A percentile compares a stretch with the other conserved stretches of the same genome.
Conservation (phyloP, 2,329 filamentous ascomycete species). For the Fusarium mangiferae region DNA sequence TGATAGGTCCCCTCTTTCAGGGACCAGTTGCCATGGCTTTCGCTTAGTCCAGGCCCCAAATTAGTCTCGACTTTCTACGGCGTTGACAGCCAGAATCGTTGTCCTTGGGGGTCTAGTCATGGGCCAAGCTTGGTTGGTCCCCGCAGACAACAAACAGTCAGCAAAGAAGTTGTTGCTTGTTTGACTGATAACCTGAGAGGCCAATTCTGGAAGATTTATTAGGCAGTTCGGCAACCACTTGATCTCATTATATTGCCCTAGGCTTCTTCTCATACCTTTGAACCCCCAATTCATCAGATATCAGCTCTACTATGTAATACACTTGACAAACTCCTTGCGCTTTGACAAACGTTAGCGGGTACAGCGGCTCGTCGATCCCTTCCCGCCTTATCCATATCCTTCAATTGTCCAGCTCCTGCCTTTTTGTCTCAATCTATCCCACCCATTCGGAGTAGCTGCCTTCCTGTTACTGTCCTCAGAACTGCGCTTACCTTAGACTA, state of each 20-base stretch:
- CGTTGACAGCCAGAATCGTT: background rate
- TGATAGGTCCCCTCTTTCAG: background rate
- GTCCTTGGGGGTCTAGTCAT: conserved; percentile 11
- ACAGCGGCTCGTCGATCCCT: conserved; percentile 33
- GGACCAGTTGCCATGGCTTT: background rate
- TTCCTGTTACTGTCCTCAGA: background rate
- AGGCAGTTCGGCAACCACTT: background rate
- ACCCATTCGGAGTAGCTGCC: conserved; percentile 1
- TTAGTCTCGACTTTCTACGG: background rate
- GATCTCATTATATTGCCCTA: background rate
- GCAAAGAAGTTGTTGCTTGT: conserved; percentile 4
- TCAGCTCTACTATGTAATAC: background rate
- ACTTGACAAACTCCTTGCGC: background rate
- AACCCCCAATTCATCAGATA: background rate
- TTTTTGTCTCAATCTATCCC: conserved; percentile 14
- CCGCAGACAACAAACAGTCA: conserved; percentile 1
- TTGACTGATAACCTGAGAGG: background rate
- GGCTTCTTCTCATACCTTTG: background rate
- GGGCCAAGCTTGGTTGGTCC: conserved; percentile 22
- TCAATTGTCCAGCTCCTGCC: conserved; percentile 1
- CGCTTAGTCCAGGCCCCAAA: background rate
- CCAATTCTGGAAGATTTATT: conserved; percentile 11
- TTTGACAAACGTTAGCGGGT: conserved; percentile 19
- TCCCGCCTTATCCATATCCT: conserved; percentile 13
- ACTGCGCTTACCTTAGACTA: background rate